phyloP scores from a whole-genome alignment of 148 eudicot species.

The Drosera capensis region DNA sequence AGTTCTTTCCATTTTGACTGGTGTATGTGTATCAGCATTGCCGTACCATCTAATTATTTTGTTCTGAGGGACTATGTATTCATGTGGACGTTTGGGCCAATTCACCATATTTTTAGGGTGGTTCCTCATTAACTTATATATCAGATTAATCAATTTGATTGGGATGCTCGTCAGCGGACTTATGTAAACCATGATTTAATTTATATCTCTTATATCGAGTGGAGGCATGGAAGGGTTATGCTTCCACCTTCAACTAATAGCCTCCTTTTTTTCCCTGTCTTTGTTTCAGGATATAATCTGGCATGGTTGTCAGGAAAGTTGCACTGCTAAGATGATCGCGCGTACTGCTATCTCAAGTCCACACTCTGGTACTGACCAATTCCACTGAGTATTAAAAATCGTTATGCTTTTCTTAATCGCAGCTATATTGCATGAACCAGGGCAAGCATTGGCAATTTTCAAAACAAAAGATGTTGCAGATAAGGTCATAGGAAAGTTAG shows the following conservation, averaged over 20 bases:
- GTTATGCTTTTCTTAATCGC: neutral
- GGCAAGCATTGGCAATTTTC: constrained; percentile 42
- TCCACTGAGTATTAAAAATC: neutral
- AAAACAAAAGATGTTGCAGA: constrained; percentile 33
- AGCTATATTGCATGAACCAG: constrained; percentile 13
- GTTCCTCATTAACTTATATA: too few species aligned
- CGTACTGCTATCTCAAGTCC: constrained; percentile 35
- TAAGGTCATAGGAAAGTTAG: constrained; percentile 24
- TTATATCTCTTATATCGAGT: too few species aligned
- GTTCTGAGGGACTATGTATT: too few species aligned
- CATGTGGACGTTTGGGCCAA: too few species aligned
- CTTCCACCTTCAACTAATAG: too few species aligned
- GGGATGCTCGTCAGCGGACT: too few species aligned
- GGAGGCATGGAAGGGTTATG: too few species aligned
- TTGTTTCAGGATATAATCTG: constrained; percentile 56
- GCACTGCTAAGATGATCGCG: constrained; percentile 44
- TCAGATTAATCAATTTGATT: too few species aligned
- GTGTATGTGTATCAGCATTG: too few species aligned
- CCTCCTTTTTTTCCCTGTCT: constrained; percentile 3
- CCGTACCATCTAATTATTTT: too few species aligned
- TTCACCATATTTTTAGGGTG: too few species aligned
- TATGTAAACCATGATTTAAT: too few species aligned
- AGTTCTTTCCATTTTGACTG: neutral
- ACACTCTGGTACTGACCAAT: constrained; percentile 34
- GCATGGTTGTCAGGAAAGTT: constrained; percentile 36